A percentile compares a stretch with the other conserved stretches of the same genome.
phyloP scores from a whole-genome alignment of 768 basidiomycete genomes.

The Pleurotus salmoneostramineus region DNA sequence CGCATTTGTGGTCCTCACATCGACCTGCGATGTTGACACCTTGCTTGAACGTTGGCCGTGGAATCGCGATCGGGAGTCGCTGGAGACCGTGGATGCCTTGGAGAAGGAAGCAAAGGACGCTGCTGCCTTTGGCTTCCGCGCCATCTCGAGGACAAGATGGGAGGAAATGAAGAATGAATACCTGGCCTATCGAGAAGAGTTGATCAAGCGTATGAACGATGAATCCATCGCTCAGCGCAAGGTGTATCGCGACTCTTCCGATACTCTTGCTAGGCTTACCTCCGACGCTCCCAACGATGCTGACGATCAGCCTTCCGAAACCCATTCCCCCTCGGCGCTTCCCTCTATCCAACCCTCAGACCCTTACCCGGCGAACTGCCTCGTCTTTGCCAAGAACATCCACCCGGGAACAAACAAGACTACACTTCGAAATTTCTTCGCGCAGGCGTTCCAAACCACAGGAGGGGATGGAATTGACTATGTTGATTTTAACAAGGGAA shows the following conservation, averaged over 20 bases:
- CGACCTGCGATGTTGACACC: slow-evolving; percentile 30
- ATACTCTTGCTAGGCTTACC: neutral
- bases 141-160: slow-evolving; percentile 58
- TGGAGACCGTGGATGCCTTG: neutral
- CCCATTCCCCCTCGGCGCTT: slow-evolving; percentile 11
- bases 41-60: slow-evolving; percentile 62
- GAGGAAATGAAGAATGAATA: slow-evolving; percentile 66
- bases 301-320: neutral
- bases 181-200: slow-evolving; percentile 49
- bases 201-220: slow-evolving; percentile 45
- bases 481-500: slow-evolving; percentile 75
- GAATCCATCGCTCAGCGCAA: slow-evolving; percentile 17
- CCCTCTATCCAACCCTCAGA: slow-evolving; percentile 21
- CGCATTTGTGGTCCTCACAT: slow-evolving; percentile 59
- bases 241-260: slow-evolving; percentile 8
- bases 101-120: slow-evolving; percentile 32
- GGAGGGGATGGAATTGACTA: slow-evolving; percentile 56
- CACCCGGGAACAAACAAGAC: slow-evolving; percentile 82
- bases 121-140: slow-evolving; percentile 54
- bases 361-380: slow-evolving; percentile 59
- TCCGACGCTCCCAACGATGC: neutral
- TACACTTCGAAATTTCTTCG: slow-evolving; percentile 59
- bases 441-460: slow-evolving; percentile 29
- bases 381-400: slow-evolving; percentile 68
- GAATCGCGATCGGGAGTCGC: slow-evolving; percentile 25